Evolutionary conservation across 2,329 filamentous ascomycete genomes (phyloP).

Genomic region (Exophiala dermatitidis): DNA sequence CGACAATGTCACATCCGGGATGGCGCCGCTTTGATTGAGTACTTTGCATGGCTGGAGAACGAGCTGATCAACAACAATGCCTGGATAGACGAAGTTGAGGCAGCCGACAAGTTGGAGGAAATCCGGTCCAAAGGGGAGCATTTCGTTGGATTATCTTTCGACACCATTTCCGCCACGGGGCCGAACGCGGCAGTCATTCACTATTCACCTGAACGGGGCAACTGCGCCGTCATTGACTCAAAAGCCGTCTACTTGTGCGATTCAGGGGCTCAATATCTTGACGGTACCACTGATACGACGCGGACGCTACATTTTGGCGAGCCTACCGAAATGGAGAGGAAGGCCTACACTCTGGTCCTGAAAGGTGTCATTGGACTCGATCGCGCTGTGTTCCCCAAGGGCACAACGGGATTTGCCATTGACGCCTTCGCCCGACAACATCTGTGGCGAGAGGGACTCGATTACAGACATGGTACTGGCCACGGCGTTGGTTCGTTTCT

Average conservation of each 20-base stretch:
- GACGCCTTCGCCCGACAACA: conserved; percentile 84
- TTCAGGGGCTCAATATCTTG: conserved; percentile 90
- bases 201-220: conserved; percentile 79
- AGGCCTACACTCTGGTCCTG: conserved; percentile 86
- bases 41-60: conserved; percentile 94
- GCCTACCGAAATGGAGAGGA: conserved; percentile 74
- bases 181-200: conserved; percentile 92
- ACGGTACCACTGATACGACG: conserved; percentile 94
- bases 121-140: conserved; percentile 54
- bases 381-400: conserved; percentile 81
- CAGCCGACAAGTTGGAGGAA: conserved; percentile 80
- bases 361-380: conserved; percentile 92
- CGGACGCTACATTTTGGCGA: conserved; percentile 85
- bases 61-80: conserved; percentile 68
- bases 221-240: conserved; percentile 76
- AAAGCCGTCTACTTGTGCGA: conserved; percentile 88
- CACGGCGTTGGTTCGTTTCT: conserved; percentile 92
- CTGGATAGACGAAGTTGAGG: conserved; percentile 76
- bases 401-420: conserved; percentile 85
- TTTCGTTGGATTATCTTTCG: conserved; percentile 86
- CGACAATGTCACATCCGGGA: conserved; percentile 87
- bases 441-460: conserved; percentile 85
- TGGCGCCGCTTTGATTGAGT: conserved; percentile 81
- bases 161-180: conserved; percentile 92
- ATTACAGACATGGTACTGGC: conserved; percentile 93